phyloP scores from a whole-genome alignment of 495 filamentous ascomycete species.

The Bombardia bombarda region DNA sequence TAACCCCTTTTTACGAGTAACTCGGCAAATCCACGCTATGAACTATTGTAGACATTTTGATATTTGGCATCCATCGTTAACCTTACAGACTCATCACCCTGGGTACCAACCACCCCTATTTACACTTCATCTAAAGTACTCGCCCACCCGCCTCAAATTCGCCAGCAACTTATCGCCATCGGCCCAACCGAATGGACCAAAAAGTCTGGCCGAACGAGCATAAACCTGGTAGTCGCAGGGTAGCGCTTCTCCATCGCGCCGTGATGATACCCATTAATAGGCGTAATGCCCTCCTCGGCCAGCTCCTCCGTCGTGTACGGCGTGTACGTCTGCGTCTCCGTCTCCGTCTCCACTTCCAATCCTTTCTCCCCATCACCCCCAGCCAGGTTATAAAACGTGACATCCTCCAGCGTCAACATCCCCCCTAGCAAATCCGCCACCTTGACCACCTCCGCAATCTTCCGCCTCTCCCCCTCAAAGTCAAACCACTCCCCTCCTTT shows the following conservation, averaged over 20 bases:
- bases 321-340: slow-evolving; percentile 1
- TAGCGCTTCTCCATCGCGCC: slow-evolving; percentile 2
- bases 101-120: too few relatives aligned
- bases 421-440: background rate
- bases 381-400: background rate
- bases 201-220: slow-evolving; percentile 1
- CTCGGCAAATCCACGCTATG: too few relatives aligned
- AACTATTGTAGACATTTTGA: too few relatives aligned
- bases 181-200: slow-evolving; percentile 3
- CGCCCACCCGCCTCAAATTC: background rate
- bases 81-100: too few relatives aligned
- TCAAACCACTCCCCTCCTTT: background rate
- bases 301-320: slow-evolving; percentile 5
- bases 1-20: too few relatives aligned
- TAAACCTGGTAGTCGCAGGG: background rate
- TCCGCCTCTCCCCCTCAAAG: background rate
- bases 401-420: slow-evolving; percentile 4
- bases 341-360: background rate
- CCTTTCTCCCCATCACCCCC: background rate
- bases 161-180: background rate
- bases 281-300: slow-evolving; percentile 1
- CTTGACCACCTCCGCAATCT: slow-evolving; percentile 1
- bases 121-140: background rate
- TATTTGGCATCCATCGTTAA: too few relatives aligned
- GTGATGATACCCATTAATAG: background rate